Percentiles rank a stretch among this genome's conserved stretches.
Conservation (phyloP, 1,284 basidiomycete species). For the Microbotryum saponariae region DNA sequence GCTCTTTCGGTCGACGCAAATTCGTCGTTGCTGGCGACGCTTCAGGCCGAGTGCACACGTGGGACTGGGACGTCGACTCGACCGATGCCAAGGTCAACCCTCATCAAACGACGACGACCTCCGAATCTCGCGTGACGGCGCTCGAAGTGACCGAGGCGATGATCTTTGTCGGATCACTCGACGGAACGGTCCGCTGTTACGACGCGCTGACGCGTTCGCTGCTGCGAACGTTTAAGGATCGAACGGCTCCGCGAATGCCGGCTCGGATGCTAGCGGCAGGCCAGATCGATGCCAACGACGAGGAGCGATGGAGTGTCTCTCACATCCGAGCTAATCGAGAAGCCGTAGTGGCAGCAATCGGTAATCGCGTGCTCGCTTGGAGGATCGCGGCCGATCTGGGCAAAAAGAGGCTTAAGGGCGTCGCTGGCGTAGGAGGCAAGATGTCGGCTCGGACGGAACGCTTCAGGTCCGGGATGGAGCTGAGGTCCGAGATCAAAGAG, state of each 20-base stretch:
- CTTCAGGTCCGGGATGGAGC: not conserved
- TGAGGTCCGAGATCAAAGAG: conserved; percentile 10
- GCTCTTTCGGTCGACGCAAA: conserved; percentile 23
- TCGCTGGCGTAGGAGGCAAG: not conserved
- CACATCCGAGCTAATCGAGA: conserved; percentile 25
- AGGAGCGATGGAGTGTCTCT: conserved; percentile 32
- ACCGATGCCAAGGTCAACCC: conserved; percentile 7
- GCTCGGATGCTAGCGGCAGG: conserved; percentile 28
- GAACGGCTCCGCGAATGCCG: conserved; percentile 29
- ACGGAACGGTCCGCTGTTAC: conserved; percentile 32
- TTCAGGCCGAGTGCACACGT: conserved; percentile 25
- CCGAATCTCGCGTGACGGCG: conserved; percentile 27
- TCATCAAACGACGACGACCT: conserved; percentile 9
- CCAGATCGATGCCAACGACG: conserved; percentile 27
- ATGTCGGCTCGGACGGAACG: not conserved
- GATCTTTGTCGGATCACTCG: conserved; percentile 30
- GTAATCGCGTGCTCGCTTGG: conserved; percentile 31
- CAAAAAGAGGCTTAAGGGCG: conserved; percentile 15
- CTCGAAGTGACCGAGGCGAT: conserved; percentile 25
- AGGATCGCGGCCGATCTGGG: conserved; percentile 16
- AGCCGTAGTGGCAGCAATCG: conserved; percentile 31
- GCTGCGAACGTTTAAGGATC: conserved; percentile 33
- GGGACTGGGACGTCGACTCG: conserved; percentile 26
- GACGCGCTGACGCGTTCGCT: conserved; percentile 14
- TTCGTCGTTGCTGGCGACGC: conserved; percentile 29